Evolutionary conservation across 208 protist genomes (phyloP).

Genomic region (Trypanosoma cruzi): DNA sequence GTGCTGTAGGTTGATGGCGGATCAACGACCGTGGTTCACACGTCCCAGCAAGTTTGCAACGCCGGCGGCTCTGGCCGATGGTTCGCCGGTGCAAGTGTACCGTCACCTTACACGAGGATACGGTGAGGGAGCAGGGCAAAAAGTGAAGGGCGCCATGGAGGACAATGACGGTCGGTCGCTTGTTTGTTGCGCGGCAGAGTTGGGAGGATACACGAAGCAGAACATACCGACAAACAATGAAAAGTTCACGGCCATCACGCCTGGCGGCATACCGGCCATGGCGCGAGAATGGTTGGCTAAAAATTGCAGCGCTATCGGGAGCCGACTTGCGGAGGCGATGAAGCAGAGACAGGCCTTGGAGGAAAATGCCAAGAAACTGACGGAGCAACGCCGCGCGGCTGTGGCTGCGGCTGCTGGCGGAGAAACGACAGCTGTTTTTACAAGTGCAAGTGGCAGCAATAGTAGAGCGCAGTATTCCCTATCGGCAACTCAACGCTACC

Average conservation of each 20-base stretch:
- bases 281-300: slow-evolving; percentile 18
- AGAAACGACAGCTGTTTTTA: not conserved
- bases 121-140: not conserved
- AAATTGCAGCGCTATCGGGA: slow-evolving; percentile 12
- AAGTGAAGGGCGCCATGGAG: not conserved
- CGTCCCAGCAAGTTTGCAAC: slow-evolving; percentile 60
- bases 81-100: slow-evolving; percentile 52
- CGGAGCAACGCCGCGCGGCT: not conserved
- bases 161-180: not conserved
- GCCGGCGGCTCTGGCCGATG: slow-evolving; percentile 30
- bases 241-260: slow-evolving; percentile 9
- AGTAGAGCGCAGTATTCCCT: not conserved
- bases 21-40: slow-evolving; percentile 68
- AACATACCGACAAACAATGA: not conserved
- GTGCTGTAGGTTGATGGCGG: slow-evolving; percentile 26
- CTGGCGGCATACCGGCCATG: slow-evolving; percentile 9
- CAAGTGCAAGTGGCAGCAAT: not conserved
- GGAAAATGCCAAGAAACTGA: not conserved
- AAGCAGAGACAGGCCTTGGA: slow-evolving; percentile 9
- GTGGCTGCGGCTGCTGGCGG: not conserved
- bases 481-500: slow-evolving; percentile 15
- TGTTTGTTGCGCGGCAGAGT: not conserved
- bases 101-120: slow-evolving; percentile 25
- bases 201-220: not conserved
- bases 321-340: slow-evolving; percentile 6